Conservation (phyloP, 257 asterid genomes). For the Ajuga chamaepitys region DNA sequence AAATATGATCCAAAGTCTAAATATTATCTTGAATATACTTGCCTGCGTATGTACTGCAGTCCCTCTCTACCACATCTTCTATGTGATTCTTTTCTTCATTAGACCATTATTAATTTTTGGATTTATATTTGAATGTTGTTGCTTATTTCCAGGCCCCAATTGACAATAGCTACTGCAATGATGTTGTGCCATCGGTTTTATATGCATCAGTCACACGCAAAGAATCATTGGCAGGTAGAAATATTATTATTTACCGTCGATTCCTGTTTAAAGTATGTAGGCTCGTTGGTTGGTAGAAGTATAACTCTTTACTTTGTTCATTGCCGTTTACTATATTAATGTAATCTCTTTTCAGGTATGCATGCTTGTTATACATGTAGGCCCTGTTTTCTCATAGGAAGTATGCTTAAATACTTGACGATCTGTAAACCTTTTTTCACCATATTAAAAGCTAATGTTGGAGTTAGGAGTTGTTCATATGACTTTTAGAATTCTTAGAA, state of each 20-base stretch:
- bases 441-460: neutral
- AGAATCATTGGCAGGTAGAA: constrained; percentile 63
- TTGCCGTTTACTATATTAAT: neutral
- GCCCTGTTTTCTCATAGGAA: neutral
- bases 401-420: neutral
- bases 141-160: constrained; percentile 47
- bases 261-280: neutral
- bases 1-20: neutral
- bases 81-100: neutral
- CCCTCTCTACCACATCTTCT: neutral
- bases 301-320: neutral
- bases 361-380: neutral
- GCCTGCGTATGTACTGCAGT: neutral
- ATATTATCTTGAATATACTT: neutral
- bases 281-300: constrained; percentile 55
- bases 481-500: neutral
- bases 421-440: neutral
- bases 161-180: constrained; percentile 54
- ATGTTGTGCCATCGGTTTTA: constrained; percentile 57
- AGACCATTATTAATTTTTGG: neutral
- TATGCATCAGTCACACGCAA: constrained; percentile 58
- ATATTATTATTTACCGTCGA: neutral
- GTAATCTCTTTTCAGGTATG: neutral
- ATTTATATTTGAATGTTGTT: constrained; percentile 5
- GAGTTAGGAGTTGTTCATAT: neutral